phyloP scores from a whole-genome alignment of 2,329 filamentous ascomycete species.

The Xylaria sp. region DNA sequence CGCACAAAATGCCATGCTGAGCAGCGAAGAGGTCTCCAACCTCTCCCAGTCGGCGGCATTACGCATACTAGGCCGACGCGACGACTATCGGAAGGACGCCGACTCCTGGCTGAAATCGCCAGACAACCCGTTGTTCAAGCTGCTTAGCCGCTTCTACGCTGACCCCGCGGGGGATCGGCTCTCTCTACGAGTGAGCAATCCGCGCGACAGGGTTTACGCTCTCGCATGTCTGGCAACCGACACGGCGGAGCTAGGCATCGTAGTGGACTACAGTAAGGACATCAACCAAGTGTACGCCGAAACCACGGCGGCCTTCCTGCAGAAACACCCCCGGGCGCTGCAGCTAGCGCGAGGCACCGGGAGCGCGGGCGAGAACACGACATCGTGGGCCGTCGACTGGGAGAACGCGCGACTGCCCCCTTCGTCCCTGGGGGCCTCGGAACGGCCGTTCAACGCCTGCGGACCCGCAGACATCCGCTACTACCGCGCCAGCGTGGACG shows the following conservation, averaged over 20 bases:
- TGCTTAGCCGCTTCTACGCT: conserved; percentile 26
- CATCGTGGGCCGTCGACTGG: conserved; percentile 35
- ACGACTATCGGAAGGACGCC: conserved; percentile 27
- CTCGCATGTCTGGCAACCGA: conserved; percentile 28
- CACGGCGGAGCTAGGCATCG: conserved; percentile 4
- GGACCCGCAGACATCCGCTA: conserved; percentile 30
- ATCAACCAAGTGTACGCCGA: conserved; percentile 21
- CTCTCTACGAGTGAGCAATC: conserved; percentile 5
- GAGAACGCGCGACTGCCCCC: conserved; percentile 22
- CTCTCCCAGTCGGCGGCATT: conserved; percentile 30
- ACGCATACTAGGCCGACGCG: conserved; percentile 24
- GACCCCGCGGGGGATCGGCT: not conserved
- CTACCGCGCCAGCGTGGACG: conserved; percentile 24
- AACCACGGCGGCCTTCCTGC: conserved; percentile 24
- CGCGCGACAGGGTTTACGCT: conserved; percentile 28
- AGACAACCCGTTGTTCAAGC: conserved; percentile 26
- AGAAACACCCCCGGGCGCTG: conserved; percentile 16
- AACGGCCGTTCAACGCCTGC: conserved; percentile 30
- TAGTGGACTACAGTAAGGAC: conserved; percentile 21
- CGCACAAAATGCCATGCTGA: conserved; percentile 3
- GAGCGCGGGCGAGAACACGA: not conserved
- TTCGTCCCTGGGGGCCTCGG: conserved; percentile 1
- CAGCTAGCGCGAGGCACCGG: conserved; percentile 23
- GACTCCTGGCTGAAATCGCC: conserved; percentile 24
- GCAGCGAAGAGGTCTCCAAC: conserved; percentile 31